Evolutionary conservation across 2,329 filamentous ascomycete genomes (phyloP), one percentile per base, ranked within the genome.

Genomic region (Colletotrichum lupini): DNA sequence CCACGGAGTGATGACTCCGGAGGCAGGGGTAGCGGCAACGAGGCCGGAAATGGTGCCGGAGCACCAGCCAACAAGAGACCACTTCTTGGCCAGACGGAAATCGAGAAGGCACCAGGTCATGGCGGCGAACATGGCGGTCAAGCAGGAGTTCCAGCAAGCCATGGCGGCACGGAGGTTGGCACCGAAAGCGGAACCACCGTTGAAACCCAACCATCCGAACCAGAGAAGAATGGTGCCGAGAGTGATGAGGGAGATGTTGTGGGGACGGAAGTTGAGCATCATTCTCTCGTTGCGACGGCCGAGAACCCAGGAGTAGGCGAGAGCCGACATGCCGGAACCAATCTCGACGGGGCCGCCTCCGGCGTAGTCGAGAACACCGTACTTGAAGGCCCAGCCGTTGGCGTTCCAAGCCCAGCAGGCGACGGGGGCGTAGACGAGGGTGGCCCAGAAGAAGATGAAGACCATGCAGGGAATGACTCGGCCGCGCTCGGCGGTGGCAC

Each of bases 191-290:
- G 95, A 98, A 76, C 97, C 97, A 79, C 96, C 97, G 88, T 99
- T 99, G 91, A 99, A 99, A 68, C 95, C 97, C 76, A 99, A 89
- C 97, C 97, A 99, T 80, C 97, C 97, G 80, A 98, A 98, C 95
- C 95, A 98, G 69, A 99, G 94, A 79, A 99, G 90, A 76, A 98
- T 90, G 4, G 97, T 98, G 75, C 97, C 97, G 78, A 98, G 92
- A 1, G 97, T 95, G 85, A 99, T 98, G 80, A 98, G 90, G 6
- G 95, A 98, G 77, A 98, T 97, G 87, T 99, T 99, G 89, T 99
- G 97, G 22, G 97, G 97, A 77, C 97, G 94, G 90, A 98, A 98
- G 90, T 98, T 98, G 85, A 98, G 91, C 94, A 98, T 98, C 95
- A 98, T 98, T 87, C 95, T 97, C 87, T 98, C 96, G 86, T 98